Evolutionary conservation across 106 monocot genomes (phyloP), one percentile per base, ranked within the genome.

Genomic region (Cymbidium sinense): DNA sequence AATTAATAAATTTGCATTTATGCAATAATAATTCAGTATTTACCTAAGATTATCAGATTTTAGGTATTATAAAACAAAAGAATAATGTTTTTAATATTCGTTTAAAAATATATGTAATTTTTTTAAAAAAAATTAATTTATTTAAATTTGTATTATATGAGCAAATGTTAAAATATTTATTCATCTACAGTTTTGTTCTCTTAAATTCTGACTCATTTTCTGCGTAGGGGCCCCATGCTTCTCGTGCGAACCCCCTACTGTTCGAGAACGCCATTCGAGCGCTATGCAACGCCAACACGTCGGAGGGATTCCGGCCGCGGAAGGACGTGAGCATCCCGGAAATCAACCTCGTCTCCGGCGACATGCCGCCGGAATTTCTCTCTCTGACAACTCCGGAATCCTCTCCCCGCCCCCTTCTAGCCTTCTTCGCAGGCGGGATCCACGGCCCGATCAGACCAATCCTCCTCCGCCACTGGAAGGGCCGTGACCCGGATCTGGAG

Each of bases 221-320:
- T 36, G 21, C 11, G 44, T 75, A 91, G 91, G 91, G 88, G 0
- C 87, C 91, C 1, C 20, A 64, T 18, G 83, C 75, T 0, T 85
- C 85, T 1, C 65, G 77, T 30, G 88, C 75, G 10, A 72, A 86
- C 70, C 31, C 79, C 0, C 41, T 35, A 17, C 82, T 91, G 28
- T 79, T 77, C 81, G 47, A 19, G 34, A 88, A 84, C 70, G 83
- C 88, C 74, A 91, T 91, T 30, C 81, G 86, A 0, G 87, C 88
- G 28, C 83, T 91, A 12, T 91, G 91, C 84, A 91, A 91, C 70
- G 91, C 91, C 71, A 91, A 91, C 86, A 91, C 50, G 28, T 78
- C 91, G 17, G 88, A 91, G 41, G 91, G 91, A 17, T 91, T 91
- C 80, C 41, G 43, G 20, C 88, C 91, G 2, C 4, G 23, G 17